These are phyloP conservation scores for Crithidia expoeki DNA, from an alignment of 208 protist species.

Conservation along the genomic window DNA sequence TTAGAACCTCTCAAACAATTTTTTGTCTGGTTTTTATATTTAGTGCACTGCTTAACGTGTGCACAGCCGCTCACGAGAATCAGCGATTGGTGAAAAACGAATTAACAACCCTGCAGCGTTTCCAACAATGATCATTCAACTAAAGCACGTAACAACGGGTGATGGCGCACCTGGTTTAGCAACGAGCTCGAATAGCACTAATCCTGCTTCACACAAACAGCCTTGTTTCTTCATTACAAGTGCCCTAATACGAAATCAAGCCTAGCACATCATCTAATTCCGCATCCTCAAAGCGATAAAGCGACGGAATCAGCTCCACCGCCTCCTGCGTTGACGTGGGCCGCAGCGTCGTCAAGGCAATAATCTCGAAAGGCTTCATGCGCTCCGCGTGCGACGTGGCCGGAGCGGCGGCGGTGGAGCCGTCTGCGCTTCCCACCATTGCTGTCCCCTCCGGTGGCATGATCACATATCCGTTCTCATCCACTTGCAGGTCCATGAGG, in stretches of 20 bases:
- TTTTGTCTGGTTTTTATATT: too few species aligned
- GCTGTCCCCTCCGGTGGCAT: constrained; percentile 15
- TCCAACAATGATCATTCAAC: too few species aligned
- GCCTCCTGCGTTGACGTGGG: constrained; percentile 71
- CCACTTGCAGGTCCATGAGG: constrained; percentile 34
- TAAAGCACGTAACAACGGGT: too few species aligned
- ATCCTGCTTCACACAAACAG: too few species aligned
- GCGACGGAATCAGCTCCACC: constrained; percentile 72
- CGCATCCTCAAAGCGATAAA: constrained; percentile 68
- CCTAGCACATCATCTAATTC: constrained; percentile 56
- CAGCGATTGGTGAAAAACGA: too few species aligned
- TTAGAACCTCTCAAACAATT: too few species aligned
- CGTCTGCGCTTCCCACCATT: background rate
- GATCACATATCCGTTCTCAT: constrained; percentile 43
- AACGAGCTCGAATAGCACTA: too few species aligned
- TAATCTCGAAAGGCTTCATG: constrained; percentile 80
- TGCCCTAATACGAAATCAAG: constrained; percentile 28
- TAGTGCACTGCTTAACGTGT: too few species aligned
- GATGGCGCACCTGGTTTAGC: too few species aligned
- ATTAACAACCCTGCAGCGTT: too few species aligned
- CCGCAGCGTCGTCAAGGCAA: constrained; percentile 71
- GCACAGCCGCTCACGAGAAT: too few species aligned
- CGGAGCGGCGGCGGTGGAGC: constrained; percentile 6
- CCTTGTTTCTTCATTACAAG: too few species aligned
- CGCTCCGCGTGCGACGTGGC: constrained; percentile 27